Base-by-base conservation (phyloP, 148 eudicot genomes). In the Vaccinium myrtillus region DNA sequence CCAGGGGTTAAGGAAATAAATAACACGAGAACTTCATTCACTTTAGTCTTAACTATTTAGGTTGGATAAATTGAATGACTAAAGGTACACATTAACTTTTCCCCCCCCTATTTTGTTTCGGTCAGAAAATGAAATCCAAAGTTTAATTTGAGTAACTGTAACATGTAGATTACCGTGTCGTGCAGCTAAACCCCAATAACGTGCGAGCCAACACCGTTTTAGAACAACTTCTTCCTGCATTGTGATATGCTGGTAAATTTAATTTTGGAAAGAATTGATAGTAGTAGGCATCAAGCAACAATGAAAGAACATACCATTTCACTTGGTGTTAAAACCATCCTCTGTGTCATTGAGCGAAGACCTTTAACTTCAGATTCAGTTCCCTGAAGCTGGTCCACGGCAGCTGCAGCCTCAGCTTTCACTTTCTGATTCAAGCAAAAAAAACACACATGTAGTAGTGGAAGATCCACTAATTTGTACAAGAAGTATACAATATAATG, bases 191-290 rank as follows among this genome's bases (percentile, higher is more conserved):
- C 94, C 92, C 99, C 99, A 97, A 65, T 95, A 97, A 75, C 98
- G 98, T 89, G 99, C 94, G 89, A 97, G 99, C 99, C 99, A 97
- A 81, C 99, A 97, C 89, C 99, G 94, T 90, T 97, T 97, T 21
- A 97, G 89, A 86, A 97, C 98, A 50, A 97, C 99, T 88, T 97
- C 99, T 88, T 95, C 99, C 99, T 97, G 81, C 78, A 69, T 65
- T 56, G 46, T 61, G 54, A 63, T 78, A 49, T 59, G 65, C 9
- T 13, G 18, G 74, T 69, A 69, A 69, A 27, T 69, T 69, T 27
- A 69, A 30, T 69, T n/a, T 63, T 69, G 71, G 71, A 2, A 46
- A 75, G 46, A 43, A 8, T 8, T 75, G 54, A 75, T 75, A 75
- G 15, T 19, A 75, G 23, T 75, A 21, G 5, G 54, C 4, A 43